phyloP scores from a whole-genome alignment of 345 rosid genomes.

The Erodium maritimum region DNA sequence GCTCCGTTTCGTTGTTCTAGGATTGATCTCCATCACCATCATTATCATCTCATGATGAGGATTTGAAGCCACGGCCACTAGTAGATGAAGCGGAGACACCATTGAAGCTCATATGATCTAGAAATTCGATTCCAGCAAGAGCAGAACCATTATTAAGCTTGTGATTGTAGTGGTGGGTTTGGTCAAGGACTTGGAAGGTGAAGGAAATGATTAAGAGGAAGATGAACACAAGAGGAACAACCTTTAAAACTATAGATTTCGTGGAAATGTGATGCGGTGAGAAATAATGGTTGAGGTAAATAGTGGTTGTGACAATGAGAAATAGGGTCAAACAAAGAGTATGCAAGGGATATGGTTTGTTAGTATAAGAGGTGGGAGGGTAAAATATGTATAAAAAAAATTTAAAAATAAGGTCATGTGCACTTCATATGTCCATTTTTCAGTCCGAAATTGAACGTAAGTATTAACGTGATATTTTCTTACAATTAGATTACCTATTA shows the following conservation, averaged over 20 bases:
- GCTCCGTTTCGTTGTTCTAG: conserved; percentile 16
- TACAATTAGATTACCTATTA: too few species aligned
- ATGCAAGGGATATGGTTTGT: too few species aligned
- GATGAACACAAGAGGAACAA: conserved; percentile 18
- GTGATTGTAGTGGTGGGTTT: conserved; percentile 24
- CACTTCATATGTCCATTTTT: too few species aligned
- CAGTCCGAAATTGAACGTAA: too few species aligned
- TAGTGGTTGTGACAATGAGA: too few species aligned
- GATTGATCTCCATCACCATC: conserved; percentile 18
- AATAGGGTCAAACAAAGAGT: too few species aligned
- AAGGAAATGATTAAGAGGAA: conserved; percentile 25
- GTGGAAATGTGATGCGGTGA: too few species aligned
- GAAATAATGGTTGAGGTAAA: too few species aligned
- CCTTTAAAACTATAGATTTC: conserved; percentile 39
- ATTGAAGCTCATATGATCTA: conserved; percentile 55
- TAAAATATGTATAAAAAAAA: too few species aligned
- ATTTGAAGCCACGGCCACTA: conserved; percentile 41
- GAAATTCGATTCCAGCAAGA: conserved; percentile 52
- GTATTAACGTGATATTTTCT: too few species aligned
- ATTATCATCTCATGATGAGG: conserved; percentile 16
- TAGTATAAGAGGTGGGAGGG: too few species aligned
- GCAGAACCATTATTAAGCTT: conserved; percentile 29
- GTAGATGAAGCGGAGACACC: conserved; percentile 53
- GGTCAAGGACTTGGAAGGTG: conserved; percentile 15
- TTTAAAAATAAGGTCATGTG: too few species aligned